These are phyloP conservation scores for Beauveria scarabaeidicola DNA, from an alignment of 2,329 filamentous ascomycete species.

Conservation along the genomic window DNA sequence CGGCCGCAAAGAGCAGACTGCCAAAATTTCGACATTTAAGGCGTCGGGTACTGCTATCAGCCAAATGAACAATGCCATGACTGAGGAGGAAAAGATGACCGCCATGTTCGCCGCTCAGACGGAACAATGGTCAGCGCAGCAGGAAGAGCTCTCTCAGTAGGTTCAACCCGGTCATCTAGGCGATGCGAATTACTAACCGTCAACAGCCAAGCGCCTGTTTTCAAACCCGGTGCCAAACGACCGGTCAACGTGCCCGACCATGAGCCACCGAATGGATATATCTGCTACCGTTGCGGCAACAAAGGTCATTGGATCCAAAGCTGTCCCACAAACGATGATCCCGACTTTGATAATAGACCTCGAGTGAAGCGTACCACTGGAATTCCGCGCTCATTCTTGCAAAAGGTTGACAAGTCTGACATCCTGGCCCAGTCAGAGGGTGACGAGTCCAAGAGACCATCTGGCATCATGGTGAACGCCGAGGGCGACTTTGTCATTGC, in stretches of 20 bases:
- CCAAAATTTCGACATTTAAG: slow-evolving; percentile 50
- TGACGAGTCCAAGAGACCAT: slow-evolving; percentile 74
- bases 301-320: slow-evolving; percentile 99
- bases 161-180: slow-evolving; percentile 20
- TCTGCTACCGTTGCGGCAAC: slow-evolving; percentile 92
- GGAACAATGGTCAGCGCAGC: slow-evolving; percentile 86
- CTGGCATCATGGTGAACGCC: slow-evolving; percentile 94
- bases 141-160: slow-evolving; percentile 83
- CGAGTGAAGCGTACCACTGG: slow-evolving; percentile 94
- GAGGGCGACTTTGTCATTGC: slow-evolving; percentile 97
- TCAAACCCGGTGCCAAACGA: slow-evolving; percentile 55
- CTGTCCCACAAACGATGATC: slow-evolving; percentile 97
- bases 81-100: slow-evolving; percentile 87
- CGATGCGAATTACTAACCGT: slow-evolving; percentile 23
- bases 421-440: slow-evolving; percentile 65
- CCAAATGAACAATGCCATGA: slow-evolving; percentile 70
- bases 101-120: slow-evolving; percentile 87
- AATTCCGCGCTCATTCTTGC: slow-evolving; percentile 90
- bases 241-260: slow-evolving; percentile 77
- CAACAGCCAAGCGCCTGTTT: slow-evolving; percentile 51
- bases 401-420: slow-evolving; percentile 87
- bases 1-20: slow-evolving; percentile 54
- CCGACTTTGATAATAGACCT: slow-evolving; percentile 86
- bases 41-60: slow-evolving; percentile 48
- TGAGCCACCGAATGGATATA: slow-evolving; percentile 85